These are phyloP conservation scores for Pseudonectria buxi DNA, from an alignment of 2,329 filamentous ascomycete species.

Conservation along the genomic window DNA sequence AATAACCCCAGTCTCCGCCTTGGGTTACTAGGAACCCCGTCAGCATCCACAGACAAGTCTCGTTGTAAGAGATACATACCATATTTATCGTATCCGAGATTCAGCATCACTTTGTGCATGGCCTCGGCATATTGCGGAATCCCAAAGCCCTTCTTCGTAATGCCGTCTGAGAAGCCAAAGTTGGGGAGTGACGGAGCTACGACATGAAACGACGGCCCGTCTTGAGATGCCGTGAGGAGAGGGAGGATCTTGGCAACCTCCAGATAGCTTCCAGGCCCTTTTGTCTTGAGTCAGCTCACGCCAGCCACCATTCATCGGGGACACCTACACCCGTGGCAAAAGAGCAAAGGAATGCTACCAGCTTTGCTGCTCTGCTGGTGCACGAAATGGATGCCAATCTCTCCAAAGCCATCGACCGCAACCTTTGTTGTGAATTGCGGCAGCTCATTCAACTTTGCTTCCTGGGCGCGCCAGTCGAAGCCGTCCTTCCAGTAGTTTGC, in stretches of 20 bases:
- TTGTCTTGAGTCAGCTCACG: slow-evolving; percentile 31
- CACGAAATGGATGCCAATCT: slow-evolving; percentile 57
- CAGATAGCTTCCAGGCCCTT: slow-evolving; percentile 60
- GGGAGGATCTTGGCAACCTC: slow-evolving; percentile 59
- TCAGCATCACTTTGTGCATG: slow-evolving; percentile 61
- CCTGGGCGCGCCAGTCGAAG: slow-evolving; percentile 58
- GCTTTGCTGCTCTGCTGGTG: slow-evolving; percentile 46
- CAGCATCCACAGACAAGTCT: not conserved
- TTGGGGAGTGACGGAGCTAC: slow-evolving; percentile 52
- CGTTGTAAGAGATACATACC: slow-evolving; percentile 10
- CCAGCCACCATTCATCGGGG: not conserved
- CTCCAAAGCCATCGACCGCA: slow-evolving; percentile 49
- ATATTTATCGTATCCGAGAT: slow-evolving; percentile 48
- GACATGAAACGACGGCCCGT: slow-evolving; percentile 44
- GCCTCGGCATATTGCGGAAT: slow-evolving; percentile 41
- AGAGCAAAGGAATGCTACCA: slow-evolving; percentile 57
- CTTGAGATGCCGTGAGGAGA: slow-evolving; percentile 29
- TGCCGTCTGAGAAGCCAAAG: slow-evolving; percentile 35
- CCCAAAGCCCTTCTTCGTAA: slow-evolving; percentile 24
- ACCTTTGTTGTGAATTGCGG: slow-evolving; percentile 51
- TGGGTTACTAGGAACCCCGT: slow-evolving; percentile 36
- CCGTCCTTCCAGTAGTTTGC: slow-evolving; percentile 32
- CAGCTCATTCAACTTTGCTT: slow-evolving; percentile 51
- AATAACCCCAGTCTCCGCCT: slow-evolving; percentile 66
- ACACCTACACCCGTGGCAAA: slow-evolving; percentile 55